These are phyloP conservation scores for Monosporascus ibericus DNA, from an alignment of 2,329 filamentous ascomycete genomes.

Conservation along the genomic window DNA sequence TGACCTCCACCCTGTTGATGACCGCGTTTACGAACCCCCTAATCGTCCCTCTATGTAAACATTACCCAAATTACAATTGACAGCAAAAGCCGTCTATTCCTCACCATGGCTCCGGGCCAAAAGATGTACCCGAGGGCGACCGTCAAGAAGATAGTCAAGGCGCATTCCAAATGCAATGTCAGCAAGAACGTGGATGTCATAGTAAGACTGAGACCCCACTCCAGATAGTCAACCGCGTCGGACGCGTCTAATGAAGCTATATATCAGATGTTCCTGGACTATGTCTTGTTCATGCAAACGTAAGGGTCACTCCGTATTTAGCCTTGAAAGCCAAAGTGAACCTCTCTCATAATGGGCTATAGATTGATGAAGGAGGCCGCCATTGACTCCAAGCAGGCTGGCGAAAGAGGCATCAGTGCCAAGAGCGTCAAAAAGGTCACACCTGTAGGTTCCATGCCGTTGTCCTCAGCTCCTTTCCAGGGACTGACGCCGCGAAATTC, in stretches of 20 bases:
- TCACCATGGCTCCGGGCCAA: slow-evolving; percentile 55
- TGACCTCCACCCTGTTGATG: neutral
- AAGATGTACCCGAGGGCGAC: slow-evolving; percentile 80
- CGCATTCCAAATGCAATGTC: slow-evolving; percentile 72
- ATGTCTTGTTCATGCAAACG: slow-evolving; percentile 73
- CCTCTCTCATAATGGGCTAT: slow-evolving; percentile 6
- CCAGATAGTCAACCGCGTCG: slow-evolving; percentile 15
- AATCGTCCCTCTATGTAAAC: neutral
- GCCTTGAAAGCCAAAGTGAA: neutral
- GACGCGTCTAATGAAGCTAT: slow-evolving; percentile 18
- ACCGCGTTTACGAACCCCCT: neutral
- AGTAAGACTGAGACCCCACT: slow-evolving; percentile 41
- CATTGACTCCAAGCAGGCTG: slow-evolving; percentile 67
- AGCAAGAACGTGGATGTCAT: slow-evolving; percentile 83
- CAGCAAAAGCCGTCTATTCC: neutral
- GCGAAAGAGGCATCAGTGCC: slow-evolving; percentile 68
- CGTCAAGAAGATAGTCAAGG: slow-evolving; percentile 85
- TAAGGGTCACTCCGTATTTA: slow-evolving; percentile 23
- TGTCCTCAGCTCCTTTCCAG: neutral
- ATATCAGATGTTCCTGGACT: slow-evolving; percentile 72
- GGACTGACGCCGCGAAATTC: slow-evolving; percentile 1
- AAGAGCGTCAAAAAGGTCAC: slow-evolving; percentile 73
- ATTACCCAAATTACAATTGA: neutral
- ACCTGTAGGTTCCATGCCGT: slow-evolving; percentile 50
- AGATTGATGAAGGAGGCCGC: slow-evolving; percentile 75